Conservation (phyloP, 2,329 filamentous ascomycete genomes). For the Aspergillus proliferans region DNA sequence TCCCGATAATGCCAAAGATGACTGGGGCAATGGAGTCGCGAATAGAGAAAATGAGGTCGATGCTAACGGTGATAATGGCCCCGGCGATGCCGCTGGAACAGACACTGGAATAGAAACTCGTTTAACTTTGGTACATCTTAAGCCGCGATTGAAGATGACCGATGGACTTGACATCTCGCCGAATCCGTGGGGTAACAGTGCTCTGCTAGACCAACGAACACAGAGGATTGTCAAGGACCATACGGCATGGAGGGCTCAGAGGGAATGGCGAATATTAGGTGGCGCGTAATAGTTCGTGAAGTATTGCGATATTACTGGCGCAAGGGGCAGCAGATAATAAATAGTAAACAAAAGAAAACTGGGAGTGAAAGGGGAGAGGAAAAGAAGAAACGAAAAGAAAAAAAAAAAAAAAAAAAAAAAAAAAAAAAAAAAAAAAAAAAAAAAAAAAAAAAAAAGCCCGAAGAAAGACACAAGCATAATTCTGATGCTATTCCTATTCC, state of each 20-base stretch:
- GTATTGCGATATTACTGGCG: background rate
- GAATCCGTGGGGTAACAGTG: conserved; percentile 11
- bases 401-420: background rate
- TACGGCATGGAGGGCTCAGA: background rate
- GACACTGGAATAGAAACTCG: conserved; percentile 5
- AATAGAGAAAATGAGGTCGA: background rate
- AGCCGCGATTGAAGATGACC: conserved; percentile 16
- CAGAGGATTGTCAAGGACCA: conserved; percentile 5
- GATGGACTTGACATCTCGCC: conserved; percentile 21
- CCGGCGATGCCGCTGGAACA: background rate
- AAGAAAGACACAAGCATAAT: background rate
- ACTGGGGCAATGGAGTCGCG: background rate
- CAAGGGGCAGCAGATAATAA: background rate
- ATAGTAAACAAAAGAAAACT: background rate
- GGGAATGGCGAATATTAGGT: background rate
- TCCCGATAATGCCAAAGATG: background rate
- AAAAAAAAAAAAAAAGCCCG: background rate
- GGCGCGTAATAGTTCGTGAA: background rate
- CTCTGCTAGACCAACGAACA: conserved; percentile 2
- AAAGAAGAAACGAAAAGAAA: background rate
- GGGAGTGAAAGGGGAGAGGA: background rate
- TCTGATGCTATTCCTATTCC: background rate
- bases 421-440: background rate
- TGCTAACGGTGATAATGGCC: background rate
- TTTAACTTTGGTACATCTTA: conserved; percentile 19